Percentiles rank a stretch among this genome's conserved stretches.
Conservation (phyloP, 2,329 filamentous ascomycete genomes). For the Stagonosporopsis cucurbitacearum region DNA sequence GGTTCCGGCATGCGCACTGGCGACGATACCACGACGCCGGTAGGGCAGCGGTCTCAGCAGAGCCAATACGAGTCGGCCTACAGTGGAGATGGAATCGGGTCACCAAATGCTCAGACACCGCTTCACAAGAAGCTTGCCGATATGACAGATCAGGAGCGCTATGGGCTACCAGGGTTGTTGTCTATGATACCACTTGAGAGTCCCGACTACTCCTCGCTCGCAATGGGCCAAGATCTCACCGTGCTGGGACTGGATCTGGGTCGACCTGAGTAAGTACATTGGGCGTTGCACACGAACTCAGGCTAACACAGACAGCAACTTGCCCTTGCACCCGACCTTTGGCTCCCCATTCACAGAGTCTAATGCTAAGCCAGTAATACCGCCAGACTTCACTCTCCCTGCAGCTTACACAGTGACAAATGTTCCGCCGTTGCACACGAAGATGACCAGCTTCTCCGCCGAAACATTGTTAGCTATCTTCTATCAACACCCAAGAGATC, state of each 20-base stretch:
- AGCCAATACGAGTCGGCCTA: slow-evolving; percentile 43
- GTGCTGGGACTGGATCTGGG: slow-evolving; percentile 69
- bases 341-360: slow-evolving; percentile 67
- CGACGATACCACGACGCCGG: slow-evolving; percentile 31
- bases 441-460: slow-evolving; percentile 65
- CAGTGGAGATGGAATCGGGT: slow-evolving; percentile 38
- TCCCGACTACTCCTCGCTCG: slow-evolving; percentile 58
- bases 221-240: slow-evolving; percentile 69
- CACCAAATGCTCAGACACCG: slow-evolving; percentile 44
- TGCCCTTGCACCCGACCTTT: slow-evolving; percentile 68
- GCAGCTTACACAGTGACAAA: slow-evolving; percentile 71
- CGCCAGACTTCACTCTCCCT: slow-evolving; percentile 67
- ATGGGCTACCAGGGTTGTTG: slow-evolving; percentile 65
- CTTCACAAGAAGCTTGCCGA: slow-evolving; percentile 58
- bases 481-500: slow-evolving; percentile 70
- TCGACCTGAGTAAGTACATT: slow-evolving; percentile 61
- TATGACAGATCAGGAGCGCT: slow-evolving; percentile 67
- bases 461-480: slow-evolving; percentile 75
- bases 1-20: slow-evolving; percentile 34
- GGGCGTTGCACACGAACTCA: background rate
- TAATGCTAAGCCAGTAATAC: slow-evolving; percentile 63
- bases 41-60: slow-evolving; percentile 38
- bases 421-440: slow-evolving; percentile 65
- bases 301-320: slow-evolving; percentile 46
- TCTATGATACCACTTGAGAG: slow-evolving; percentile 63